Percentiles rank a stretch among this genome's conserved stretches.
Evolutionary conservation across 805 yeast species (phyloP).

Genomic region (Wickerhamiella lipophila): DNA sequence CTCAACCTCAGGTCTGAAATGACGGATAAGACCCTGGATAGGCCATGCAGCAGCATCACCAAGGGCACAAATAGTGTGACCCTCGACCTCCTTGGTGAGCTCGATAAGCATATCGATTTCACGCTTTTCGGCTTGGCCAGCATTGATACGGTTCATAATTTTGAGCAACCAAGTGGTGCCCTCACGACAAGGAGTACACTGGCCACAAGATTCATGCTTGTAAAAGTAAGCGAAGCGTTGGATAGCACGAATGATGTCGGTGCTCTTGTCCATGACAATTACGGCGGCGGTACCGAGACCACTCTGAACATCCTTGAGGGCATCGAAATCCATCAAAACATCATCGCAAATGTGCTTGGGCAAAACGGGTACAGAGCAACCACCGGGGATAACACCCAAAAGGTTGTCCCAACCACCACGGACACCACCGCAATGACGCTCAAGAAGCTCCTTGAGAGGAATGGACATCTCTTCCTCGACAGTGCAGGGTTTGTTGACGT

Average conservation of each 20-base stretch:
- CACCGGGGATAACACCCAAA: constrained; percentile 81
- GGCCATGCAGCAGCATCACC: constrained; percentile 96
- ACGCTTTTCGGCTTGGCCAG: constrained; percentile 66
- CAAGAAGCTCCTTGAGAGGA: constrained; percentile 68
- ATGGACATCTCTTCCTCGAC: constrained; percentile 92
- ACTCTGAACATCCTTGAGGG: constrained; percentile 70
- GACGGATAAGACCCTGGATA: constrained; percentile 73
- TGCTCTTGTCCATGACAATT: constrained; percentile 77
- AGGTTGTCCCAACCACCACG: constrained; percentile 90
- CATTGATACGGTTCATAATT: constrained; percentile 70
- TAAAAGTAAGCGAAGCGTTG: constrained; percentile 75
- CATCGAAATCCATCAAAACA: constrained; percentile 79
- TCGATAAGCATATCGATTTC: constrained; percentile 80
- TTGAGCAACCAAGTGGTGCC: constrained; percentile 78
- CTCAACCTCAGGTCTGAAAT: constrained; percentile 71
- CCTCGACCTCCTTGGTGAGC: constrained; percentile 76
- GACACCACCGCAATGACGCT: constrained; percentile 83
- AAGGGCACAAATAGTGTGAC: constrained; percentile 83
- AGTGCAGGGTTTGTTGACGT: constrained; percentile 84
- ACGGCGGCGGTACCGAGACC: constrained; percentile 91
- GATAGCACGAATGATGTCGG: constrained; percentile 74
- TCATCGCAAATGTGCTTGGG: constrained; percentile 53
- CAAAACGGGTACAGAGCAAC: constrained; percentile 75
- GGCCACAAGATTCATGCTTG: constrained; percentile 89
- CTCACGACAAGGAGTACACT: constrained; percentile 90